Evolutionary conservation across 192 early-diverging fungal species (phyloP).

Genomic region (Umbelopsis ramanniana): DNA sequence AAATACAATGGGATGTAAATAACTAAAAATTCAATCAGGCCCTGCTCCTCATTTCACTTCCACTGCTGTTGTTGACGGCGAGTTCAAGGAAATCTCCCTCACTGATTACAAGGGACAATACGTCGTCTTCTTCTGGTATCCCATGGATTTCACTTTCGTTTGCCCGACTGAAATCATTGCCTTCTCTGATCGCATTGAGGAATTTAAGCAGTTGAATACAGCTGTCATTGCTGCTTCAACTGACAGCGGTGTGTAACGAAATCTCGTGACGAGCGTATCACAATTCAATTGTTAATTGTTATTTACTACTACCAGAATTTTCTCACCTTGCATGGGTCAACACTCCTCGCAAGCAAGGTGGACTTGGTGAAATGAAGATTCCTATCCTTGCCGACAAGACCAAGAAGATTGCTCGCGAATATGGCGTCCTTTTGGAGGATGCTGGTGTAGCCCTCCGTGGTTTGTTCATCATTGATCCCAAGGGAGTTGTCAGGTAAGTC

Average conservation of each 20-base stretch:
- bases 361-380: slow-evolving; percentile 89
- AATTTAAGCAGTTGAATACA: slow-evolving; percentile 81
- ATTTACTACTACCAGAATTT: slow-evolving; percentile 58
- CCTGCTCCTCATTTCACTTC: slow-evolving; percentile 71
- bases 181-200: slow-evolving; percentile 80
- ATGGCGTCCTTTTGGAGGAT: slow-evolving; percentile 84
- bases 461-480: slow-evolving; percentile 90
- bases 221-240: slow-evolving; percentile 75
- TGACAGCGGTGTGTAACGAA: slow-evolving; percentile 46
- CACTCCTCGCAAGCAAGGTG: slow-evolving; percentile 84
- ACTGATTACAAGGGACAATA: slow-evolving; percentile 52
- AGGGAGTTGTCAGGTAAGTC: slow-evolving; percentile 71
- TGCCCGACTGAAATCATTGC: slow-evolving; percentile 96
- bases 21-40: slow-evolving; percentile 25
- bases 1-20: not conserved
- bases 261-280: not conserved
- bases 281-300: not conserved
- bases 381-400: slow-evolving; percentile 71
- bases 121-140: slow-evolving; percentile 77
- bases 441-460: slow-evolving; percentile 81
- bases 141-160: slow-evolving; percentile 72
- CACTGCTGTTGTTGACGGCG: slow-evolving; percentile 67
- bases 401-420: slow-evolving; percentile 87
- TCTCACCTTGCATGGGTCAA: slow-evolving; percentile 90
- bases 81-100: slow-evolving; percentile 72